Evolutionary conservation across 1,284 basidiomycete species (phyloP).

Genomic region (Uromyces viciae-fabae): DNA sequence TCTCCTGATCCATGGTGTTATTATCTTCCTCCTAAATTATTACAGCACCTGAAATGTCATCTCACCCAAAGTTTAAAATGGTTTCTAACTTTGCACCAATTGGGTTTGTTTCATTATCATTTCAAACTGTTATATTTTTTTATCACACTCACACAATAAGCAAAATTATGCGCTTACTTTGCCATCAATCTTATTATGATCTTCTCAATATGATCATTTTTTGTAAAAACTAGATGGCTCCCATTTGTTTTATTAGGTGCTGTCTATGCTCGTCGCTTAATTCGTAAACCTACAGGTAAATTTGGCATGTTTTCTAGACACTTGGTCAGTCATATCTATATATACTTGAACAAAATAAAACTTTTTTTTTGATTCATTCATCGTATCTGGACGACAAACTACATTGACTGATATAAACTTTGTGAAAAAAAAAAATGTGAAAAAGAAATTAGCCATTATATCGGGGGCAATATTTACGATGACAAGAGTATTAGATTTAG

Average conservation of each 20-base stretch:
- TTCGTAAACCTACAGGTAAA: constrained; percentile 16
- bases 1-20: background rate
- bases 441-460: constrained; percentile 1
- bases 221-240: background rate
- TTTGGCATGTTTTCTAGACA: background rate
- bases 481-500: constrained; percentile 15
- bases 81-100: constrained; percentile 31
- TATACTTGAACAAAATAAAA: too few relatives aligned
- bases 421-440: background rate
- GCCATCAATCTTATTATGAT: background rate
- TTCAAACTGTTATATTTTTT: too few relatives aligned
- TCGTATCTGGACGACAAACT: too few relatives aligned
- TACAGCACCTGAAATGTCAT: constrained; percentile 28
- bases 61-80: constrained; percentile 21
- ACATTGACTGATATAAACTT: too few relatives aligned
- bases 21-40: background rate
- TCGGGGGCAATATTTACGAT: background rate
- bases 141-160: too few relatives aligned
- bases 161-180: too few relatives aligned
- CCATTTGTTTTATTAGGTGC: constrained; percentile 30
- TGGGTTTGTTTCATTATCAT: background rate
- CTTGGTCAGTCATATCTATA: background rate
- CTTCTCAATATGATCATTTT: background rate
- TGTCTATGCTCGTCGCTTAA: constrained; percentile 18
- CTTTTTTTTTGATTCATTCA: too few relatives aligned